These are phyloP conservation scores for Pichia sporocuriosa DNA, from an alignment of 805 yeast species.

Conservation along the genomic window DNA sequence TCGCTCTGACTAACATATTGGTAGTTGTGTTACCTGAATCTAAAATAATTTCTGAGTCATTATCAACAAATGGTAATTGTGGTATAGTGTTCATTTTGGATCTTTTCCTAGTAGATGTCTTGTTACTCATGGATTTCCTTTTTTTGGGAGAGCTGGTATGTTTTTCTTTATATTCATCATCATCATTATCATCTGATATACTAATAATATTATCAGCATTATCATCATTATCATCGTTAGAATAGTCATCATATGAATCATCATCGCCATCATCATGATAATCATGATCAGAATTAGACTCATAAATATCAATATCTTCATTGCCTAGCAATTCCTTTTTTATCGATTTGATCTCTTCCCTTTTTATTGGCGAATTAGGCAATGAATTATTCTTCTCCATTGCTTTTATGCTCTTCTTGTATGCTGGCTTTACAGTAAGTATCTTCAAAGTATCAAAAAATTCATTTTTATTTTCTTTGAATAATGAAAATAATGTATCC, in stretches of 20 bases:
- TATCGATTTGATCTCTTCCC: background rate
- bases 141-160: background rate
- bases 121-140: slow-evolving; percentile 1
- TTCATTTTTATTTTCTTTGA: slow-evolving; percentile 24
- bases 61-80: slow-evolving; percentile 12
- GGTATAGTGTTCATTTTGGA: background rate
- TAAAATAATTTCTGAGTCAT: slow-evolving; percentile 4
- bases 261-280: slow-evolving; percentile 9
- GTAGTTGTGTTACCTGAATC: slow-evolving; percentile 17
- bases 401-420: slow-evolving; percentile 10
- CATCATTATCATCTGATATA: background rate
- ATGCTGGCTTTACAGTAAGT: slow-evolving; percentile 26
- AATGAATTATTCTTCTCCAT: background rate
- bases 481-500: slow-evolving; percentile 26
- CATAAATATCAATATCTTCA: background rate
- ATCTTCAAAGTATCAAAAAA: slow-evolving; percentile 29
- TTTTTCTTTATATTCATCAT: background rate
- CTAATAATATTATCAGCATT: background rate
- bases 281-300: background rate
- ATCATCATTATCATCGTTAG: slow-evolving; percentile 6
- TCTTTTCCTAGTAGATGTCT: background rate
- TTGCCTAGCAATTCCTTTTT: background rate
- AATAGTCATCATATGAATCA: slow-evolving; percentile 4
- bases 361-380: background rate
- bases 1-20: slow-evolving; percentile 31